Conservation (phyloP, 768 basidiomycete species). For the Phylloporus sp. region DNA sequence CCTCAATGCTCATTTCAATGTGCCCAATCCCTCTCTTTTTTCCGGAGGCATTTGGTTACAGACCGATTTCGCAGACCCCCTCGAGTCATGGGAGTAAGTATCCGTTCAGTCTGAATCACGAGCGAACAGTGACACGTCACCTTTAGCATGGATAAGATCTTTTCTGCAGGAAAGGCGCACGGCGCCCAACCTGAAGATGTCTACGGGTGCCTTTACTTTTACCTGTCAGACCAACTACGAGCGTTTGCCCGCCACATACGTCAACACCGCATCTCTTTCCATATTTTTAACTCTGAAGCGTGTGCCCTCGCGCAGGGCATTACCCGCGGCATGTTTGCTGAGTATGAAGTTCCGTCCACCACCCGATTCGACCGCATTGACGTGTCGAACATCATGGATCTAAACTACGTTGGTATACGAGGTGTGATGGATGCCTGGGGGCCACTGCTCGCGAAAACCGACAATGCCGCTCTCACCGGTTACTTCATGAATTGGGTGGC, state of each 20-base stretch:
- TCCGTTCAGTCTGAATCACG: not conserved
- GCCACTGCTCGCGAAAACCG: slow-evolving; percentile 32
- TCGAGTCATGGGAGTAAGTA: slow-evolving; percentile 48
- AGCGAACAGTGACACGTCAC: not conserved
- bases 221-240: slow-evolving; percentile 36
- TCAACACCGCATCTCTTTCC: slow-evolving; percentile 32
- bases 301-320: slow-evolving; percentile 38
- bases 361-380: slow-evolving; percentile 42
- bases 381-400: slow-evolving; percentile 45
- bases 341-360: slow-evolving; percentile 20
- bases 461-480: slow-evolving; percentile 33
- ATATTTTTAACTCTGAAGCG: slow-evolving; percentile 35
- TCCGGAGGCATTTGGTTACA: slow-evolving; percentile 43
- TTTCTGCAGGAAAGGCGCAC: slow-evolving; percentile 34
- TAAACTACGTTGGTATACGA: slow-evolving; percentile 37
- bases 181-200: slow-evolving; percentile 41
- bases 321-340: slow-evolving; percentile 7
- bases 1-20: slow-evolving; percentile 35
- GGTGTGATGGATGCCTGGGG: slow-evolving; percentile 34
- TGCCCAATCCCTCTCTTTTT: slow-evolving; percentile 44
- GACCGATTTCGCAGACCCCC: slow-evolving; percentile 38
- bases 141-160: slow-evolving; percentile 37
- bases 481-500: slow-evolving; percentile 48
- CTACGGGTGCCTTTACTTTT: slow-evolving; percentile 49
- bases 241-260: slow-evolving; percentile 34